Percentiles rank a stretch among this genome's conserved stretches.
phyloP scores from a whole-genome alignment of 495 filamentous ascomycete genomes.

The Tuber microsphaerosporum region DNA sequence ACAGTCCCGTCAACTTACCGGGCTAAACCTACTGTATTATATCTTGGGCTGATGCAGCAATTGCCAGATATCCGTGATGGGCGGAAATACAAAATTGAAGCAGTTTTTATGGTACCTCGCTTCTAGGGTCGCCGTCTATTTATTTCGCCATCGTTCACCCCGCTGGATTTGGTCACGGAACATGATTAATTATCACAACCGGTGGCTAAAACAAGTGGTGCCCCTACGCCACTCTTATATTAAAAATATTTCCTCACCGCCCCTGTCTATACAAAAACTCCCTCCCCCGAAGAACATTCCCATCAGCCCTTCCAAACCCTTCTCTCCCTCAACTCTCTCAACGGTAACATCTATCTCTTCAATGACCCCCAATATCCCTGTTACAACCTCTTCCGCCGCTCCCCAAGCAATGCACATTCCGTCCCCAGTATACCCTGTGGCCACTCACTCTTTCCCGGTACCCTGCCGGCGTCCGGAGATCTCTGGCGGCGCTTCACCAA shows the following conservation, averaged over 20 bases:
- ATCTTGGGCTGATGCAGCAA: too few relatives aligned
- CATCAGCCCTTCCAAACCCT: constrained; percentile 23
- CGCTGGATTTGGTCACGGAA: neutral
- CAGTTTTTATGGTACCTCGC: too few relatives aligned
- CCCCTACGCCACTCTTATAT: neutral
- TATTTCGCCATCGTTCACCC: too few relatives aligned
- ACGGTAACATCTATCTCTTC: constrained; percentile 30
- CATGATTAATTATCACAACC: neutral
- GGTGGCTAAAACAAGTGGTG: neutral
- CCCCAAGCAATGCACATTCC: constrained; percentile 50
- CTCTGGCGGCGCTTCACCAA: constrained; percentile 44
- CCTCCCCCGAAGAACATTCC: constrained; percentile 10
- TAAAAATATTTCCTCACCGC: neutral
- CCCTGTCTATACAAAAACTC: neutral
- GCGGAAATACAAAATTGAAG: too few relatives aligned
- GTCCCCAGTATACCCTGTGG: constrained; percentile 47
- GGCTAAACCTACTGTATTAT: too few relatives aligned
- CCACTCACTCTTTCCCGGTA: constrained; percentile 46
- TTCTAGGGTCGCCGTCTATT: too few relatives aligned
- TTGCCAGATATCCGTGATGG: too few relatives aligned
- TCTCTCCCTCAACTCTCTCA: constrained; percentile 35
- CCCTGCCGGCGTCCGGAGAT: constrained; percentile 31
- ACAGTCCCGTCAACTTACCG: too few relatives aligned
- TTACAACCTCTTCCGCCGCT: constrained; percentile 41
- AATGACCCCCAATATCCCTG: constrained; percentile 46